phyloP scores from a whole-genome alignment of 2,329 filamentous ascomycete genomes.

The Ceratocystis eucalypticola region DNA sequence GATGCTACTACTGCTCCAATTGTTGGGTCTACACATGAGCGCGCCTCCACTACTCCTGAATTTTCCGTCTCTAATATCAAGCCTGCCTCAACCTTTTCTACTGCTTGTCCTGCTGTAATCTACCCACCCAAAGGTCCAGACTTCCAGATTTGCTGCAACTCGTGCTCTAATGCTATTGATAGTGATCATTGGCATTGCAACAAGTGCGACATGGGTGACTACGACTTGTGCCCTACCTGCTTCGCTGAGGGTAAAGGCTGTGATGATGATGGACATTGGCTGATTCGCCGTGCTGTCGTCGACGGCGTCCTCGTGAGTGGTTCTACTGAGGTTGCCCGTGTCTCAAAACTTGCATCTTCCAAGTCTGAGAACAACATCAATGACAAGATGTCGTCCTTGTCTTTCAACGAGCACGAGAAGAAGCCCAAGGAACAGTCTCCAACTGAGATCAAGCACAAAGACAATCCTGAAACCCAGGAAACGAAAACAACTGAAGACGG shows the following conservation, averaged over 20 bases:
- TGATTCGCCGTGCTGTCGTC: slow-evolving; percentile 78
- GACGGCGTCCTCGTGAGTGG: slow-evolving; percentile 71
- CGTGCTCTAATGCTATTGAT: slow-evolving; percentile 64
- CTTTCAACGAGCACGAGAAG: not conserved
- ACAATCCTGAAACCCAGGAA: too few species aligned
- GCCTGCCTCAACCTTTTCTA: not conserved
- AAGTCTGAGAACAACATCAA: not conserved
- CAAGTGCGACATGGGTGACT: slow-evolving; percentile 85
- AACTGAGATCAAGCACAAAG: not conserved
- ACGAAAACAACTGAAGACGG: not conserved
- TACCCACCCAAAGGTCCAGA: slow-evolving; percentile 26
- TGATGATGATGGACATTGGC: slow-evolving; percentile 68
- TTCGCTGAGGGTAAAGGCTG: slow-evolving; percentile 65
- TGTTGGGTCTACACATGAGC: not conserved
- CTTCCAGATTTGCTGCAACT: slow-evolving; percentile 90
- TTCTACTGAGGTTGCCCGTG: slow-evolving; percentile 59
- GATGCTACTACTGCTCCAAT: not conserved
- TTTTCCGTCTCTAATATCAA: not conserved
- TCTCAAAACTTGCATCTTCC: not conserved
- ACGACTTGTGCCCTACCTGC: slow-evolving; percentile 76
- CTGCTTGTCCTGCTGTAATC: slow-evolving; percentile 16
- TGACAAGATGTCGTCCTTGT: not conserved
- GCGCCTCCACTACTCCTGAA: not conserved
- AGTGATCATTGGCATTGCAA: slow-evolving; percentile 89
- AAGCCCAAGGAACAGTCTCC: not conserved